Evolutionary conservation across 805 yeast species (phyloP).

Genomic region (Starmerella etchellsii): DNA sequence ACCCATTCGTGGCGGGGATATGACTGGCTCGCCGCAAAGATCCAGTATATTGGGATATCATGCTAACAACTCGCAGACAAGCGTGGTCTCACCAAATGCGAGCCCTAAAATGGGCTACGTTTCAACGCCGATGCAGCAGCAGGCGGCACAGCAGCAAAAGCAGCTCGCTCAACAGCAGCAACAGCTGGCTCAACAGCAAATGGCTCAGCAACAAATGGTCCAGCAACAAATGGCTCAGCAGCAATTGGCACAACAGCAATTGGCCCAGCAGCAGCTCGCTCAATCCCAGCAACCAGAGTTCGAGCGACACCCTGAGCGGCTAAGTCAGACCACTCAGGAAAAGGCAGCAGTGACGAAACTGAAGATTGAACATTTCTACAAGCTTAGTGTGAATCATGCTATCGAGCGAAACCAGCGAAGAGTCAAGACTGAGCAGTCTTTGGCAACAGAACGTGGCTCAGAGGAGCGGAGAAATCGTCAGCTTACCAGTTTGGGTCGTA

Average conservation of each 20-base stretch:
- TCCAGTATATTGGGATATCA: slow-evolving; percentile 11
- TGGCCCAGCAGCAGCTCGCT: slow-evolving; percentile 1
- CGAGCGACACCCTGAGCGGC: slow-evolving; percentile 68
- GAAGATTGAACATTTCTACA: slow-evolving; percentile 71
- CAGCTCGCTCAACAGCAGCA: slow-evolving; percentile 3
- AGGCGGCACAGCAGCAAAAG: slow-evolving; percentile 4
- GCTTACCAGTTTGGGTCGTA: slow-evolving; percentile 68
- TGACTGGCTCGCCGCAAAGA: slow-evolving; percentile 7
- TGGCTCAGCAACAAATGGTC: slow-evolving; percentile 1
- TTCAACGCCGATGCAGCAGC: slow-evolving; percentile 1
- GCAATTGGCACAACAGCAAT: slow-evolving; percentile 2
- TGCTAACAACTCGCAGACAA: slow-evolving; percentile 13
- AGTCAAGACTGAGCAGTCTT: slow-evolving; percentile 63
- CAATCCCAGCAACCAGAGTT: slow-evolving; percentile 23
- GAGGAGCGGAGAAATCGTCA: slow-evolving; percentile 80
- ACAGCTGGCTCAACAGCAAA: slow-evolving; percentile 1
- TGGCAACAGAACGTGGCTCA: slow-evolving; percentile 57
- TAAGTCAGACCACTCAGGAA: slow-evolving; percentile 66
- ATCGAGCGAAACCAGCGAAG: slow-evolving; percentile 92
- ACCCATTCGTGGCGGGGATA: slow-evolving; percentile 8
- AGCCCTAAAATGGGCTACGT: slow-evolving; percentile 4
- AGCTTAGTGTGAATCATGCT: slow-evolving; percentile 77
- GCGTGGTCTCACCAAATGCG: slow-evolving; percentile 7
- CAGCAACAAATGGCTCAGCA: slow-evolving; percentile 5
- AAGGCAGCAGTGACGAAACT: slow-evolving; percentile 73